Evolutionary conservation across 1,284 basidiomycete genomes (phyloP), one percentile per base, ranked within the genome.

Genomic region (Fomes fomentarius): DNA sequence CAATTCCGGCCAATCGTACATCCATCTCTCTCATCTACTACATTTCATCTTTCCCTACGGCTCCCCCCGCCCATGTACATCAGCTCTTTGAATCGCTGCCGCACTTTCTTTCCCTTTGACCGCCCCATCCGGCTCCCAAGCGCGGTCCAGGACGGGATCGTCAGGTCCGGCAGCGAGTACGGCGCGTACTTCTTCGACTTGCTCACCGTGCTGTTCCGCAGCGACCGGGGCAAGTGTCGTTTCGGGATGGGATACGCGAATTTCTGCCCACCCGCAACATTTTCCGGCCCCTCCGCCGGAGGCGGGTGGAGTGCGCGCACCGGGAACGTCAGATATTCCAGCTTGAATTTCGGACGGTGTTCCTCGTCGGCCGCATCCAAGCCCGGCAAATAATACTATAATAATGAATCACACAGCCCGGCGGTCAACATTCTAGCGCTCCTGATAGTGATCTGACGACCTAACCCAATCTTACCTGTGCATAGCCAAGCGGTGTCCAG

Each of bases 291-390:
- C 57, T 61, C 65, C 42, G 56, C 70, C 54, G 57, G 53, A 14
- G 52, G 62, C 15, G 70, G 73, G 43, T 79, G 72, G 37, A 81
- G 72, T 39, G 68, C 66, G 43, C 68, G 63, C 15, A 74, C 65
- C 41, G 71, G 69, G 68, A 84, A 88, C 43, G 92, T 94, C 69
- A 88, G 66, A 69, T 94, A 94, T 71, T 94, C 92, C 58, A 95
- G 74, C 71, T 85, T 78, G 76, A 83, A 93, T 63, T 76, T 72
- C 4, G 91, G 90, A 50, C 75, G 64, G n/a, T 77, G 69, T 38
- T 68, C 75, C 63, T 80, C 74, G 67, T 83, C 81, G 19, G 80
- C 80, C 46, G 74, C 68, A 37, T 81, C 82, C 21, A 94, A 72
- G 54, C 84, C 75, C 3, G 92, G 87, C 46, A 94, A 76, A 74